Conservation (phyloP, 2,329 filamentous ascomycete genomes). For the Paraphoma chrysanthemicola region DNA sequence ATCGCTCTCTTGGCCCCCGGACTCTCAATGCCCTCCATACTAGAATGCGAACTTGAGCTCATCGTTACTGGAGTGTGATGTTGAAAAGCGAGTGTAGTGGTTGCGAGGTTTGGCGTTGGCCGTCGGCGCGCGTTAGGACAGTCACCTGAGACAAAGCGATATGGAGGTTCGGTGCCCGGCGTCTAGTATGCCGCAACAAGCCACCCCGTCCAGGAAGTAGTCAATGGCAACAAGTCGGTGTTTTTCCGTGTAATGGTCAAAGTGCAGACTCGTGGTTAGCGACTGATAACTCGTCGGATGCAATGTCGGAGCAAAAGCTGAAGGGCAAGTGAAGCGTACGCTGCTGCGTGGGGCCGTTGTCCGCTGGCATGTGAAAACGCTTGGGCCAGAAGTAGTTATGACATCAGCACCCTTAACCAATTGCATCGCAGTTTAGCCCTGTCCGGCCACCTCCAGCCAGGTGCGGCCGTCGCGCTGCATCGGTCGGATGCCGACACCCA, state of each 20-base stretch:
- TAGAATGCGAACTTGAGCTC: slow-evolving; percentile 11
- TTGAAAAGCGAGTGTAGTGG: slow-evolving; percentile 3
- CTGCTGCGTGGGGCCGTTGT: slow-evolving; percentile 18
- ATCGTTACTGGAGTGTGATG: not conserved
- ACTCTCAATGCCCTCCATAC: slow-evolving; percentile 23
- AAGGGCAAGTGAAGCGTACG: slow-evolving; percentile 21
- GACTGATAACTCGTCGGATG: not conserved
- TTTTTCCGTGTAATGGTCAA: slow-evolving; percentile 1
- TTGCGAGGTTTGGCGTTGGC: not conserved
- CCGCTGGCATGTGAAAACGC: slow-evolving; percentile 22
- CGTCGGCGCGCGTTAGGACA: not conserved
- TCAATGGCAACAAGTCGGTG: not conserved
- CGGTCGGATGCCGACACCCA: not conserved
- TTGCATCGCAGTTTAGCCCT: not conserved
- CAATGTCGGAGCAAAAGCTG: slow-evolving; percentile 7
- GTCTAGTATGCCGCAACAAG: not conserved
- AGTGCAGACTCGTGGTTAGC: not conserved
- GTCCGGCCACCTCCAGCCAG: slow-evolving; percentile 1
- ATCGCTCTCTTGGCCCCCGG: slow-evolving; percentile 40
- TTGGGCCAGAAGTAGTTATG: slow-evolving; percentile 2
- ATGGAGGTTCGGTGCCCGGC: not conserved
- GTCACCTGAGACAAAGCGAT: slow-evolving; percentile 7
- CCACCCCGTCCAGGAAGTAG: not conserved
- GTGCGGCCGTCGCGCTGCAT: not conserved
- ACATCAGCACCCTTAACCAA: slow-evolving; percentile 14